These are phyloP conservation scores for Pythium vanterpoolii DNA, from an alignment of 352 stramenopile species.

Conservation along the genomic window DNA sequence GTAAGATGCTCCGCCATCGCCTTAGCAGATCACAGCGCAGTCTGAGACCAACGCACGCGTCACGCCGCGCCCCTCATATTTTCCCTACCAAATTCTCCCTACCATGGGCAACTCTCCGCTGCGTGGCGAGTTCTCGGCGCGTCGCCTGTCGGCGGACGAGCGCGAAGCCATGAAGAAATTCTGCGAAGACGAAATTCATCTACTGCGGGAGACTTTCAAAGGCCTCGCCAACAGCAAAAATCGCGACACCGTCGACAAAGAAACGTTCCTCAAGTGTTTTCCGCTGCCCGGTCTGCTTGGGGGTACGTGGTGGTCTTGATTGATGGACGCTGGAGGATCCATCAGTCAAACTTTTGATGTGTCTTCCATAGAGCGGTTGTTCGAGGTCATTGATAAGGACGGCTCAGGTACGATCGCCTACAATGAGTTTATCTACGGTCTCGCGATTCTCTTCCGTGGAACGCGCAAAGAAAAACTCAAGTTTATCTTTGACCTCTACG, in stretches of 20 bases:
- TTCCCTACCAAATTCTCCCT: too few species aligned
- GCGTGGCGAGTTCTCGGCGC: conserved; percentile 48
- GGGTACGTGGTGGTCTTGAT: conserved; percentile 27
- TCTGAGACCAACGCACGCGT: neutral
- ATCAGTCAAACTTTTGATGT: neutral
- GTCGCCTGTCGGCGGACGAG: conserved; percentile 46
- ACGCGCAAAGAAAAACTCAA: conserved; percentile 89
- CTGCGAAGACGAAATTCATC: conserved; percentile 69
- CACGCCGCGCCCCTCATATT: too few species aligned
- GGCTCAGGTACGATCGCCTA: conserved; percentile 85
- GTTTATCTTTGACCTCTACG: conserved; percentile 93
- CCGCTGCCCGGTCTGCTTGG: conserved; percentile 87
- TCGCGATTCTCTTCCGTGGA: conserved; percentile 84
- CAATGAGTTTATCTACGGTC: conserved; percentile 90
- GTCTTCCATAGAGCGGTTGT: conserved; percentile 73
- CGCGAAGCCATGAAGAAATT: conserved; percentile 76
- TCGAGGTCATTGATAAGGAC: conserved; percentile 91
- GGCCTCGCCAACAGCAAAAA: conserved; percentile 61
- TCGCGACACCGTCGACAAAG: conserved; percentile 83
- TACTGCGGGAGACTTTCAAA: conserved; percentile 80
- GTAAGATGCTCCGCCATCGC: too few species aligned
- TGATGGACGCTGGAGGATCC: neutral
- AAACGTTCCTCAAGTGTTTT: conserved; percentile 94
- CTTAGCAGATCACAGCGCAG: neutral
- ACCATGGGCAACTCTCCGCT: conserved; percentile 67